Evolutionary conservation across 2,329 filamentous ascomycete species (phyloP), one percentile per base, ranked within the genome.

Genomic region (Talaromyces albobiverticillius): DNA sequence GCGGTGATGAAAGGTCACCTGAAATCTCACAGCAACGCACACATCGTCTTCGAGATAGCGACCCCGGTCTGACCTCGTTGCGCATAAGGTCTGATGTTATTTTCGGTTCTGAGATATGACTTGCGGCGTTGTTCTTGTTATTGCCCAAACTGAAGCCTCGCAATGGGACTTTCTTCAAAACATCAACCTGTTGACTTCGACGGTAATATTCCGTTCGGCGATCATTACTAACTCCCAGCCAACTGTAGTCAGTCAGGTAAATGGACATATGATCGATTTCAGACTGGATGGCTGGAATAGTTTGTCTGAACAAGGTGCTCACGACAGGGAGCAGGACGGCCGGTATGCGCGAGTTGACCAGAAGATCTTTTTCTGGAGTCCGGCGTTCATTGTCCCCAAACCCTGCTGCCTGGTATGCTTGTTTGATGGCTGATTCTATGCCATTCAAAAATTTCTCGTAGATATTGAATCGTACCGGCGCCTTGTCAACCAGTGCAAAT

Each of bases 201-300:
- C 81, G 82, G 68, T 86, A 89, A 9, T 79, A 70, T 59, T 84
- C 82, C 4, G 79, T 81, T 16, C 74, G 73, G 13, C 71, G 70
- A 56, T 85, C 82, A 51, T 85, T 80, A 9, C 81, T 79, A 13
- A 90, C 75, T 4, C 87, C 87, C 10, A 94, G 76, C 66, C 89
- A 81, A 46, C 78, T 78, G 53, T 85, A 89, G 65, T 94, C 83
- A 46, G 83, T 82, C 70, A 90, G 88, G 71, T 88, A 89, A 46
- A 95, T 77, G 57, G 80, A 80, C 9, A 85, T 81, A 25, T 83
- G 79, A 60, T 94, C 84, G 10, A 85, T 79, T 52, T 81, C 77
- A 4, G 75, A 75, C 38, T 81, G 78, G 51, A 92, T 79, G 18
- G 77, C 75, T 0, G 76, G 76, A 25, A 90, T 71, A 0, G 71